Base-by-base conservation (phyloP, 2,329 filamentous ascomycete genomes). In the Verticillium zaregamsianum region DNA sequence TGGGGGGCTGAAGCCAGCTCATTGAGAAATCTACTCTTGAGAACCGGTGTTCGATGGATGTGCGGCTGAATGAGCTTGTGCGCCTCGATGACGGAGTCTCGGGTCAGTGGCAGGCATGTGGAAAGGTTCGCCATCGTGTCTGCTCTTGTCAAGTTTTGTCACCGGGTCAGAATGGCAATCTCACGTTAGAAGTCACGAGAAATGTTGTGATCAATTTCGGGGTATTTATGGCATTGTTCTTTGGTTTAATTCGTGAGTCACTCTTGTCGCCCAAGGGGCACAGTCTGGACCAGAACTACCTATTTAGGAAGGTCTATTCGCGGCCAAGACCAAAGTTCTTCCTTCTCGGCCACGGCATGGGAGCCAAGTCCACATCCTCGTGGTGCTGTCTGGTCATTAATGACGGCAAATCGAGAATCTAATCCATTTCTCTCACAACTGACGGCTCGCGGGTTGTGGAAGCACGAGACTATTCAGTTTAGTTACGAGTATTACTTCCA, bases 21-120 rank as follows among this genome's bases (percentile, higher is more conserved):
- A 68, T 89, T 86, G 63, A 98, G 83, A 0, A 92, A 93, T n/a
- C 82, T 81, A 74, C 86, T 90, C 59, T 90, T 93, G 4, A 91
- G 79, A 32, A 93, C 84, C 0, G 91, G 91, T 12, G 92, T 96
- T 66, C 79, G 80, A 78, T 95, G 90, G 73, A 96, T 84, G 76
- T 90, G 83, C 0, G 83, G 80, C 68, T 84, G 80, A 71, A 96
- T 92, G 40, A 89, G 81, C 35, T 77, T 73, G 76, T 90, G 87
- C 2, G 92, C 92, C 15, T 79, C 80, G 61, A 83, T 69, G 25
- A 95, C 86, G 12, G 88, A 90, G 55, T 78, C 75, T 55, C 90
- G 86, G 14, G 85, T 90, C 25, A 95, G 81, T 5, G 87, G 87
- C 6, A 81, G 83, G 57, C 79, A 76, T 9, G 78, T 80, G 5